Conservation (phyloP, 2,329 filamentous ascomycete genomes). For the Ophiognomonia clavigignenti-juglandacearum region DNA sequence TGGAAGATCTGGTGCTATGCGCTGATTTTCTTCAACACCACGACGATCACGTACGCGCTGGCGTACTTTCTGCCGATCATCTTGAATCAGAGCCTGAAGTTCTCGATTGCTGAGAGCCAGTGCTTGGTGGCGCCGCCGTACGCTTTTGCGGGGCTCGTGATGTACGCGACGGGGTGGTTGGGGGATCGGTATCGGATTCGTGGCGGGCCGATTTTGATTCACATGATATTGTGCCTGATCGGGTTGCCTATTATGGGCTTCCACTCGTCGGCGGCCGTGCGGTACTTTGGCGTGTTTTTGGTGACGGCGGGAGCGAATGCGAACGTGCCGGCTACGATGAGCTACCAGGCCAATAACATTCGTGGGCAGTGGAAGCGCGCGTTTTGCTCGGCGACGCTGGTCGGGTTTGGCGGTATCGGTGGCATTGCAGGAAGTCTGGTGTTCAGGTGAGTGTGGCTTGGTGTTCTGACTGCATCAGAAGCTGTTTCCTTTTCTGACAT, state of each 20-base stretch:
- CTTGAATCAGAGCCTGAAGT: conserved; percentile 58
- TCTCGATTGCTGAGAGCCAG: conserved; percentile 58
- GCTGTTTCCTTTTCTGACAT: neutral
- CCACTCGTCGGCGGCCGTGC: conserved; percentile 46
- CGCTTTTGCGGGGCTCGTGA: conserved; percentile 58
- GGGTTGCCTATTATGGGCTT: conserved; percentile 72
- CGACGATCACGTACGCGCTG: conserved; percentile 69
- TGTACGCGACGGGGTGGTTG: conserved; percentile 54
- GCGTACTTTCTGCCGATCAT: conserved; percentile 79
- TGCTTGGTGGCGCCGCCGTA: conserved; percentile 70
- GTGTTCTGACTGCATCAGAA: neutral
- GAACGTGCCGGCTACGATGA: conserved; percentile 69
- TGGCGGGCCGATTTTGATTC: conserved; percentile 61
- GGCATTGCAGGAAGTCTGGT: conserved; percentile 72
- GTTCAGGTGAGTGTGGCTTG: conserved; percentile 45
- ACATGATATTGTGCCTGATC: conserved; percentile 61
- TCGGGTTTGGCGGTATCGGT: conserved; percentile 72
- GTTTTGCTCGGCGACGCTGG: conserved; percentile 69
- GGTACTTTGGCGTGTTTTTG: conserved; percentile 73
- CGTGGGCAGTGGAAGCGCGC: conserved; percentile 86
- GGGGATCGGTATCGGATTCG: conserved; percentile 65
- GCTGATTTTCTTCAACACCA: conserved; percentile 59
- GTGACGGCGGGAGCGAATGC: conserved; percentile 72
- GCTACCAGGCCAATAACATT: conserved; percentile 85
- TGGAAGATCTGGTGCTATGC: conserved; percentile 60